Base-by-base conservation (phyloP, 2,329 filamentous ascomycete genomes). In the Penicillium sp. region DNA sequence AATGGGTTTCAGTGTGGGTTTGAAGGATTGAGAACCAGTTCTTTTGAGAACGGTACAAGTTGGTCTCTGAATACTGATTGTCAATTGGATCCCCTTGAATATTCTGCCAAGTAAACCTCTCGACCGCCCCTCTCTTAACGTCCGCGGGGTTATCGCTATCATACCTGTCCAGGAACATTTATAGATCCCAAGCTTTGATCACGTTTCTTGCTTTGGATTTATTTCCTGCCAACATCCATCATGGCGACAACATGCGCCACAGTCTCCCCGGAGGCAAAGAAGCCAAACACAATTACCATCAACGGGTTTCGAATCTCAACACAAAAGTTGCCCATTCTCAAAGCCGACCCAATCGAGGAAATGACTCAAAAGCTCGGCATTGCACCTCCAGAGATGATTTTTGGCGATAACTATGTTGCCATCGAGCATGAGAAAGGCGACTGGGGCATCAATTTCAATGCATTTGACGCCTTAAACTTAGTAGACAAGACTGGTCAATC, bases 331-430 rank as follows among this genome's bases (percentile, higher is more conserved):
- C 93, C 93, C 55, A 99, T 99, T 70, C 87, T 95, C 61, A 96
- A 95, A 71, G 84, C 91, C 38, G 87, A 81, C 5, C 88, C 90
- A 42, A 97, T 99, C 65, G 90, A 95, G 65, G 82, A 81, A 31
- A 88, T 99, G 82, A 84, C 85, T 34, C 77, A 79, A 49, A 82
- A 81, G 55, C 79, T 99, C 46, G 84, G 85, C 27, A 96, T 99
- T 65, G 84, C 92, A 14, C 83, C 92, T 34, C 93, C 93, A 8
- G 93, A 99, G 75, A 99, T 99, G 93, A 99, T 99, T 58, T 99
- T 99, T 67, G 93, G 93, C 54, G 91, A 99, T 76, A 99, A 99
- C 70, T 76, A 87, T 50, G 84, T 95, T 34, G 75, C 81, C 6
- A 79, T 99, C 52, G 77, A 83, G 45, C 89, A 97, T 73, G 54